Percentiles rank a stretch among this genome's conserved stretches.
Evolutionary conservation across 768 basidiomycete species (phyloP).

Genomic region (Naganishia friedmannii): DNA sequence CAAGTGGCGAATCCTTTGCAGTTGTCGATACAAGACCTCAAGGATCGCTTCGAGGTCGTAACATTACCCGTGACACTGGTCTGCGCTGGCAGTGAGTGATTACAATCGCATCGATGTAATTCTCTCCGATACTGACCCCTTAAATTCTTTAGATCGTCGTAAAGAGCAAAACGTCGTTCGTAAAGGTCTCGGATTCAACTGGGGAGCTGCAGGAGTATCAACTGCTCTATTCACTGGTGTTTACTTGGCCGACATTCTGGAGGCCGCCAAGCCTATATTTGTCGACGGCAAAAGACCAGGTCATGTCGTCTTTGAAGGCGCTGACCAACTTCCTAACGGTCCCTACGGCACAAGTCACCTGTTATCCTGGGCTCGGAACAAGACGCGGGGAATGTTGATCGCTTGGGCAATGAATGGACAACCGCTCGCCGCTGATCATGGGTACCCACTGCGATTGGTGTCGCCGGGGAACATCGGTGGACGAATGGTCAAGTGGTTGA

Average conservation of each 20-base stretch:
- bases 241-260: constrained; percentile 60
- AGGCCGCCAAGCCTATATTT: constrained; percentile 54
- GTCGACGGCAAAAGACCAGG: constrained; percentile 48
- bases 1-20: constrained; percentile 33
- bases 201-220: constrained; percentile 49
- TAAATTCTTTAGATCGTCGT: constrained; percentile 53
- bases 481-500: constrained; percentile 61
- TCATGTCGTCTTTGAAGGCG: constrained; percentile 64
- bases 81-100: constrained; percentile 58
- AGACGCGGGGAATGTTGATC: constrained; percentile 58
- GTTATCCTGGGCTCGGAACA: constrained; percentile 57
- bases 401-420: constrained; percentile 65
- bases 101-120: not conserved
- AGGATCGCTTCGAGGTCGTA: constrained; percentile 57
- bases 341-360: constrained; percentile 61
- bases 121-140: not conserved
- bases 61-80: constrained; percentile 64
- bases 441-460: constrained; percentile 64
- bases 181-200: constrained; percentile 55
- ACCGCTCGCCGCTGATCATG: constrained; percentile 64
- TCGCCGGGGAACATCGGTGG: constrained; percentile 67
- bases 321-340: constrained; percentile 61
- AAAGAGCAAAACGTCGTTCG: constrained; percentile 66
- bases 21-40: constrained; percentile 57
- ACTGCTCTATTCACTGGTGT: constrained; percentile 66